Percentiles rank a stretch among this genome's conserved stretches.
Evolutionary conservation across 2,329 filamentous ascomycete genomes (phyloP).

Genomic region (Arthrobotrys iridis): DNA sequence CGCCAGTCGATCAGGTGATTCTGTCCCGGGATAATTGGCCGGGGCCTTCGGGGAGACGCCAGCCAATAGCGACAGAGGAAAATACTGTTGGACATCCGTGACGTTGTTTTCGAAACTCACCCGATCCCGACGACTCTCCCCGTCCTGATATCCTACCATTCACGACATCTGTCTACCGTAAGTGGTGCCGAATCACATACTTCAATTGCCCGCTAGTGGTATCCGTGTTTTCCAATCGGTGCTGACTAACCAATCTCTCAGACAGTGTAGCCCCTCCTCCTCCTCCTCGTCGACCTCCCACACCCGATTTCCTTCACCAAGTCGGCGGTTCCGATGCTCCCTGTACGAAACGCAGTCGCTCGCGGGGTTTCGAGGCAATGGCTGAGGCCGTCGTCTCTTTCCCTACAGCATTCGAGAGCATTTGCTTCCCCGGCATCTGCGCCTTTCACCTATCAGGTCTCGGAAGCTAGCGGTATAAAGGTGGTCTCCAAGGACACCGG

Average conservation of each 20-base stretch:
- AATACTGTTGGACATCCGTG: constrained; percentile 45
- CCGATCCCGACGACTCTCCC: constrained; percentile 15
- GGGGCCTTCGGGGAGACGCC: constrained; percentile 1
- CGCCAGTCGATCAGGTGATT: not conserved
- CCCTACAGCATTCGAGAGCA: constrained; percentile 38
- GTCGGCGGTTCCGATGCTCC: constrained; percentile 42
- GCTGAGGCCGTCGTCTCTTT: constrained; percentile 39
- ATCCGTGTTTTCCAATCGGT: constrained; percentile 26
- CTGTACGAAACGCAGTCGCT: constrained; percentile 44
- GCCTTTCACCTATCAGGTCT: constrained; percentile 85
- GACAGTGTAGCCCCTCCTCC: constrained; percentile 20
- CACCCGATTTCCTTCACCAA: constrained; percentile 19
- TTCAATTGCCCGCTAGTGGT: not conserved
- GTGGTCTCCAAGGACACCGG: constrained; percentile 88
- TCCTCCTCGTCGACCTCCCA: constrained; percentile 13
- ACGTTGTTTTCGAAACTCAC: constrained; percentile 28
- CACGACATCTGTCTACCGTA: constrained; percentile 19
- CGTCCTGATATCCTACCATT: constrained; percentile 8
- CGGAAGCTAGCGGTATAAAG: constrained; percentile 88
- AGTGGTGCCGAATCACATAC: not conserved
- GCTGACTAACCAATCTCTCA: constrained; percentile 3
- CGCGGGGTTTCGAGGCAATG: constrained; percentile 48
- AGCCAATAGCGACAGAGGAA: constrained; percentile 47
- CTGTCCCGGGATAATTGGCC: not conserved
- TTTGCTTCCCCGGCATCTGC: constrained; percentile 72